Percentiles rank a stretch among this genome's conserved stretches.
These are phyloP conservation scores for Apiospora marii DNA, from an alignment of 2,329 filamentous ascomycete species.

Conservation along the genomic window DNA sequence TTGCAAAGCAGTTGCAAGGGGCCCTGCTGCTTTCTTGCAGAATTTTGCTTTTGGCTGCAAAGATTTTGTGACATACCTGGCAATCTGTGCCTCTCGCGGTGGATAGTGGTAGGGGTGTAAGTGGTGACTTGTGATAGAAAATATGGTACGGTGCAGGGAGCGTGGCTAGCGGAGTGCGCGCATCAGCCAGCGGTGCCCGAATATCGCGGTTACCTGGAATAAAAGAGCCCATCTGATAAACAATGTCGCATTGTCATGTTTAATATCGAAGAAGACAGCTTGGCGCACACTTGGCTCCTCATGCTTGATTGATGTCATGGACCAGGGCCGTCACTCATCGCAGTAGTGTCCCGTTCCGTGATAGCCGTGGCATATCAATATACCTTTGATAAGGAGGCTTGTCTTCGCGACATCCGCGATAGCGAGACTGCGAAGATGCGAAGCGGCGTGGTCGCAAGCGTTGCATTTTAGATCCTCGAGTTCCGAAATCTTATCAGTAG, in stretches of 20 bases:
- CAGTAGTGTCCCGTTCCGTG: neutral
- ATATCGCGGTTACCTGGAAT: conserved; percentile 4
- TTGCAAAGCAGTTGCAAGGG: neutral
- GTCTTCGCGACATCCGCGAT: neutral
- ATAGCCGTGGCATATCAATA: neutral
- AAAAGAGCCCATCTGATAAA: neutral
- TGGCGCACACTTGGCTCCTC: neutral
- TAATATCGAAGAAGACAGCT: neutral
- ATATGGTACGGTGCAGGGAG: conserved; percentile 1
- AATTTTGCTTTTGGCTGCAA: neutral
- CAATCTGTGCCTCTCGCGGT: neutral
- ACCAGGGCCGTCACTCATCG: neutral
- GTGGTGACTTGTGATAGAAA: conserved; percentile 9
- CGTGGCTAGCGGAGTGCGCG: conserved; percentile 4
- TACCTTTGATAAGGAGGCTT: neutral
- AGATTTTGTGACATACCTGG: neutral
- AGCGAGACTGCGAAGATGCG: neutral
- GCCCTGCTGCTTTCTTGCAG: neutral
- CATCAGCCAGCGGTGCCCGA: neutral
- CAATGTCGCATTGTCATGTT: neutral
- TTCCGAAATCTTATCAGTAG: conserved; percentile 6
- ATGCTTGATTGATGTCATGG: neutral
- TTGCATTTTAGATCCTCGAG: neutral
- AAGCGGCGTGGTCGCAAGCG: neutral
- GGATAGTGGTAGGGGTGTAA: conserved; percentile 12